Conservation (phyloP, 495 filamentous ascomycete genomes). For the Penicillium bovifimosum region DNA sequence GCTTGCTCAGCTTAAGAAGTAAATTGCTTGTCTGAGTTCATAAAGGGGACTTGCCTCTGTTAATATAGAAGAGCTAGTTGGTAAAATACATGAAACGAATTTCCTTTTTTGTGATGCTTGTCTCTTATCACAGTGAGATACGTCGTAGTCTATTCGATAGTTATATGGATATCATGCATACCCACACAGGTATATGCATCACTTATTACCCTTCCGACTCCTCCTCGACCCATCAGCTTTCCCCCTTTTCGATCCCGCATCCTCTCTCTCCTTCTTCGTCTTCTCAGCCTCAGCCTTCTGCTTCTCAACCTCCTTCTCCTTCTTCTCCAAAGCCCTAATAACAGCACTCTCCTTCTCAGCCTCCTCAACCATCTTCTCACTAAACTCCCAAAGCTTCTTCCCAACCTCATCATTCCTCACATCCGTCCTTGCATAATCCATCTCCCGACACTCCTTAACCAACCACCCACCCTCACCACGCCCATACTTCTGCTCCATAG, state of each 20-base stretch:
- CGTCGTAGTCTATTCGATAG: neutral
- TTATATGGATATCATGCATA: neutral
- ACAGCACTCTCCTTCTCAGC: slow-evolving; percentile 77
- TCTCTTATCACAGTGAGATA: neutral
- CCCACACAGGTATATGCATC: neutral
- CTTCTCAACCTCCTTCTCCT: slow-evolving; percentile 51
- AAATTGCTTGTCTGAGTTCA: slow-evolving; percentile 15
- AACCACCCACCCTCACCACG: slow-evolving; percentile 63
- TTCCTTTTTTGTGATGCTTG: slow-evolving; percentile 29
- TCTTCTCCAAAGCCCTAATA: slow-evolving; percentile 60
- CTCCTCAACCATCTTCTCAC: slow-evolving; percentile 76
- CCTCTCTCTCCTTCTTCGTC: slow-evolving; percentile 38
- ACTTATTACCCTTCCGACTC: slow-evolving; percentile 35
- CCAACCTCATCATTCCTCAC: slow-evolving; percentile 72
- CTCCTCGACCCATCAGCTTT: slow-evolving; percentile 40
- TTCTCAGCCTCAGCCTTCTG: slow-evolving; percentile 39
- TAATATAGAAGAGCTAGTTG: slow-evolving; percentile 21
- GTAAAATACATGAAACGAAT: slow-evolving; percentile 41
- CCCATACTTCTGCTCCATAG: slow-evolving; percentile 68
- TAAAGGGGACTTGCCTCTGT: slow-evolving; percentile 7
- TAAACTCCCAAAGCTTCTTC: slow-evolving; percentile 81
- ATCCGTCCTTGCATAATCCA: slow-evolving; percentile 63
- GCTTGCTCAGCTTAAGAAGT: slow-evolving; percentile 64
- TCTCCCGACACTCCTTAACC: slow-evolving; percentile 82
- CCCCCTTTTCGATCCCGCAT: slow-evolving; percentile 31